Evolutionary conservation across 768 basidiomycete species (phyloP).

Genomic region (Terana coerulea): DNA sequence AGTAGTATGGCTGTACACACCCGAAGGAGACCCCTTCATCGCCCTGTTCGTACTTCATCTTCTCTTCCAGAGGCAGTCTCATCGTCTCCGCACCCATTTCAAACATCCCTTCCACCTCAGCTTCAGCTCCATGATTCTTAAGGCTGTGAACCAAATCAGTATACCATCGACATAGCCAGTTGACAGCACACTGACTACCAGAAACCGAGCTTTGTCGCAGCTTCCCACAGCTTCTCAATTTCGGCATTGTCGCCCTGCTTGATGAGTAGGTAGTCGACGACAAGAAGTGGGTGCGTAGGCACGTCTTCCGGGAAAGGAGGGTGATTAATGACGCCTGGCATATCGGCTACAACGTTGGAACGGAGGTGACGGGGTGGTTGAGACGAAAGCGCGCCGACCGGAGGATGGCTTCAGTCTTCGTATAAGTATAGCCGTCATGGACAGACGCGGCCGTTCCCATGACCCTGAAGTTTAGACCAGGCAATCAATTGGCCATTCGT

Average conservation of each 20-base stretch:
- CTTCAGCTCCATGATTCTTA: slow-evolving; percentile 40
- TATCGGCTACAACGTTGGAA: slow-evolving; percentile 11
- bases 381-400: not conserved
- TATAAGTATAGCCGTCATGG: not conserved
- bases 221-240: slow-evolving; percentile 41
- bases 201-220: slow-evolving; percentile 46
- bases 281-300: slow-evolving; percentile 40
- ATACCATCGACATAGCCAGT: not conserved
- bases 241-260: slow-evolving; percentile 33
- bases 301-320: slow-evolving; percentile 38
- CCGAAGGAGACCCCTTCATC: slow-evolving; percentile 38
- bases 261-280: slow-evolving; percentile 42
- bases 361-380: not conserved
- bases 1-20: slow-evolving; percentile 14
- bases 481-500: not conserved
- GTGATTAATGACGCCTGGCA: slow-evolving; percentile 27
- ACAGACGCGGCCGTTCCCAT: not conserved
- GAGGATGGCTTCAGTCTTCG: not conserved
- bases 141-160: slow-evolving; percentile 24
- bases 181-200: slow-evolving; percentile 44
- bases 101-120: slow-evolving; percentile 36
- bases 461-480: not conserved
- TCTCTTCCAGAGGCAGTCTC: slow-evolving; percentile 38
- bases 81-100: slow-evolving; percentile 40
- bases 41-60: slow-evolving; percentile 41